Evolutionary conservation across 768 basidiomycete species (phyloP).

Genomic region (Candolleomyces efflorescens): DNA sequence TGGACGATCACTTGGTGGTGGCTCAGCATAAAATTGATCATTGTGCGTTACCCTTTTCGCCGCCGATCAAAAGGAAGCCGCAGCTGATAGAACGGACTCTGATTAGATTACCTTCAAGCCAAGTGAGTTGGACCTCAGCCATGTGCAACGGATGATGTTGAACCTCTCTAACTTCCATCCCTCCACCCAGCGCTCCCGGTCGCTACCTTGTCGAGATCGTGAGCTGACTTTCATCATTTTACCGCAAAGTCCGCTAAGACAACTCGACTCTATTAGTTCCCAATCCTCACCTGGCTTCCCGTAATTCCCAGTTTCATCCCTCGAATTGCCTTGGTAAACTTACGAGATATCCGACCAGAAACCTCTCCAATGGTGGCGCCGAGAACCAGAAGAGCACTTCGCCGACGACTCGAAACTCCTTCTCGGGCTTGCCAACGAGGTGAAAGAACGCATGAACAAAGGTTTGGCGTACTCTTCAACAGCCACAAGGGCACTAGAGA

Average conservation of each 20-base stretch:
- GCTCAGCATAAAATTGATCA: slow-evolving; percentile 19
- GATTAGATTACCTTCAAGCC: slow-evolving; percentile 3
- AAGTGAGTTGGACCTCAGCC: background rate
- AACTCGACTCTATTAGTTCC: slow-evolving; percentile 3
- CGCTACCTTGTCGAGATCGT: slow-evolving; percentile 9
- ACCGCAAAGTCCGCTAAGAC: background rate
- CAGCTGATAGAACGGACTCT: background rate
- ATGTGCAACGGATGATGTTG: background rate
- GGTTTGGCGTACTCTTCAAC: slow-evolving; percentile 28
- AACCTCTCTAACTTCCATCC: too few species aligned
- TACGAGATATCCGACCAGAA: slow-evolving; percentile 10
- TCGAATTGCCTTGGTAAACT: background rate
- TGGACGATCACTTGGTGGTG: slow-evolving; percentile 19
- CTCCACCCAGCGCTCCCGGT: slow-evolving; percentile 7
- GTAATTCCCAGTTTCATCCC: background rate
- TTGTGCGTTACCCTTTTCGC: slow-evolving; percentile 13
- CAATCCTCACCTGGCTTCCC: slow-evolving; percentile 12
- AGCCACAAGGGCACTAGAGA: slow-evolving; percentile 34
- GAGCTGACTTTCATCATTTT: background rate
- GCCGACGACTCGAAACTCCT: slow-evolving; percentile 20
- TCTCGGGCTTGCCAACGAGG: slow-evolving; percentile 20
- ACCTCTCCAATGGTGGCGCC: slow-evolving; percentile 27
- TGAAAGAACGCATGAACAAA: slow-evolving; percentile 16
- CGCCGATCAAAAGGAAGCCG: background rate
- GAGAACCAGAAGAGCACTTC: slow-evolving; percentile 21